Base-by-base conservation (phyloP, 1,284 basidiomycete species). In the Pyrrhoderma noxium region DNA sequence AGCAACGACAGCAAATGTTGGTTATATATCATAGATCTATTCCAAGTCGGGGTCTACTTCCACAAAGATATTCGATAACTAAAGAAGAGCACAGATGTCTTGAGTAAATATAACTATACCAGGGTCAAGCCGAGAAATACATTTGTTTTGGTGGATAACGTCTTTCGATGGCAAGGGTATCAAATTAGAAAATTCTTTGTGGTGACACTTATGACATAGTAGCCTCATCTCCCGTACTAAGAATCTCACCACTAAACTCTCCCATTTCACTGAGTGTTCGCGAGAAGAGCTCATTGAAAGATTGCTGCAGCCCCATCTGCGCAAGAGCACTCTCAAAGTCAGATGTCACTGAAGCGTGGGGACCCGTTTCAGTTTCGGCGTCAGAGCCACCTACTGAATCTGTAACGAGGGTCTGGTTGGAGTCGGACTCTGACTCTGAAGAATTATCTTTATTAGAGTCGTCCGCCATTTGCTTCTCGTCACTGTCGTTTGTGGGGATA, bases 271-370 rank as follows among this genome's bases (percentile, higher is more conserved):
- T 68, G 13, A 86, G 65, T 4, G 82, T 82, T 50, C 69, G 67
- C 19, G 69, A 64, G 62, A 85, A 86, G 16, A 85, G 57, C 35
- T 80, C 75, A 53, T 85, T 75, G 58, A 85, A 80, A 9, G 71
- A 70, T 50, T 79, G 73, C 62, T 79, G 74, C 39, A 85, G 60
- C 16, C 80, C 77, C 37, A 77, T 62, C 51, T 71, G 64, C 61
- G 73, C 66, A 59, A 82, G 58, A 59, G 69, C 64, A 60, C 63
- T 58, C 9, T 60, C 43, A 54, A 71, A 51, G 51, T 73, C 64
- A 5, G 27, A 5, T 47, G 72, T 62, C 58, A 74, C 66, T 0
- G 60, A 64, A 2, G 60, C 61, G 2, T 58, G 62, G 4, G 56
- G 45, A 21, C 56, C 58, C 7, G 58, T 11, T 56, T 49, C 48